These are phyloP conservation scores for Umbilicaria muhlenbergii DNA, from an alignment of 495 filamentous ascomycete species.

Conservation along the genomic window DNA sequence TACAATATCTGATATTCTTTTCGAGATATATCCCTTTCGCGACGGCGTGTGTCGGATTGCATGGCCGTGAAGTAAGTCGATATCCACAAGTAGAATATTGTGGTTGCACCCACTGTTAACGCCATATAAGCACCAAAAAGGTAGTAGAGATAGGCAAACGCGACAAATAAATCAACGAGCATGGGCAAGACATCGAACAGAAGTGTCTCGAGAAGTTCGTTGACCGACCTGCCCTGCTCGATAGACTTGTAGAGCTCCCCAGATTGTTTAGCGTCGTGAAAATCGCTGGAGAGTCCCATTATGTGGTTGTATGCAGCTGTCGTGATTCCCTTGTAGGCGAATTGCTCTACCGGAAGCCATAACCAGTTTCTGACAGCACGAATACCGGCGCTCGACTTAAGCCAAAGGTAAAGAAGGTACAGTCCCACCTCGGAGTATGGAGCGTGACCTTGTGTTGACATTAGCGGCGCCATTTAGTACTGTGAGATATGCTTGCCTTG, in stretches of 20 bases:
- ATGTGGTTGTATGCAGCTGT: slow-evolving; percentile 57
- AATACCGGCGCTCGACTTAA: slow-evolving; percentile 41
- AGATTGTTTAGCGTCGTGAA: slow-evolving; percentile 58
- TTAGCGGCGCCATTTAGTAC: neutral
- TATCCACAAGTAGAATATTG: slow-evolving; percentile 45
- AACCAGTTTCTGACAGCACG: slow-evolving; percentile 38
- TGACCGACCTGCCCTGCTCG: slow-evolving; percentile 45
- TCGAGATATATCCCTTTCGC: slow-evolving; percentile 3
- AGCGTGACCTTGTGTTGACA: slow-evolving; percentile 15
- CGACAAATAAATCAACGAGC: slow-evolving; percentile 53
- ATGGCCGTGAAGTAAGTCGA: slow-evolving; percentile 34
- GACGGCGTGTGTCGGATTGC: slow-evolving; percentile 14
- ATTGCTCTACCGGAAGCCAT: slow-evolving; percentile 53
- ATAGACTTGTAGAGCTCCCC: slow-evolving; percentile 57
- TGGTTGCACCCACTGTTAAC: slow-evolving; percentile 47
- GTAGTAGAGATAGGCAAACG: slow-evolving; percentile 50
- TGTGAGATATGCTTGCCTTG: slow-evolving; percentile 3
- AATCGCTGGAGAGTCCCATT: slow-evolving; percentile 65
- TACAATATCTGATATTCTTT: slow-evolving; percentile 44
- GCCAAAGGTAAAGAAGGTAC: slow-evolving; percentile 36
- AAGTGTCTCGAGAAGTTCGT: slow-evolving; percentile 46
- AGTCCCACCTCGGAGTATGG: slow-evolving; percentile 39
- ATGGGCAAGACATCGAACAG: slow-evolving; percentile 55
- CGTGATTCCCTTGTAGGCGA: slow-evolving; percentile 42
- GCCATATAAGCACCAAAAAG: slow-evolving; percentile 63